These are phyloP conservation scores for Saitozyma sp. DNA, from an alignment of 768 basidiomycete species.

Conservation along the genomic window DNA sequence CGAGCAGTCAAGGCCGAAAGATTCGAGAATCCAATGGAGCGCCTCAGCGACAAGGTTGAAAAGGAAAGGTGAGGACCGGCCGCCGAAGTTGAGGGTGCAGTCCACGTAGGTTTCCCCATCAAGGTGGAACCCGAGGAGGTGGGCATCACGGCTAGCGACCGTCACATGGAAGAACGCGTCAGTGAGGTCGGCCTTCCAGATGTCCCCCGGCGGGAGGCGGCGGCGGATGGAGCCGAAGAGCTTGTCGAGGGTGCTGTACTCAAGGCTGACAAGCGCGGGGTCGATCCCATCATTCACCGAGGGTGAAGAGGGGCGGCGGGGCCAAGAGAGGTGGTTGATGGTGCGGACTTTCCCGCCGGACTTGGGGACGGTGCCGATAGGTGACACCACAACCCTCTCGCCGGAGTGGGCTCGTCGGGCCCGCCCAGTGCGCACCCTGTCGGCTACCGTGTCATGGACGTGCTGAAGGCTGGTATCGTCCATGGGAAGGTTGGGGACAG, in stretches of 20 bases:
- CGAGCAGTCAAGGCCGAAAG: constrained; percentile 4
- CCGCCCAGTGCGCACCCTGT: not conserved
- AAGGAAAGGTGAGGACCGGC: constrained; percentile 53
- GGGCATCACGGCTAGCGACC: constrained; percentile 48
- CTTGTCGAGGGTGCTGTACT: constrained; percentile 5
- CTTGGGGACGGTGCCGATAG: constrained; percentile 4
- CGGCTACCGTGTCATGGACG: not conserved
- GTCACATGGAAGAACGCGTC: constrained; percentile 55
- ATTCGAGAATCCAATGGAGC: constrained; percentile 50
- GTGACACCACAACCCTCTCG: constrained; percentile 1
- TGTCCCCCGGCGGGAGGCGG: too few relatives aligned
- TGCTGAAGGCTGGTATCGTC: not conserved
- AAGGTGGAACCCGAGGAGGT: constrained; percentile 53
- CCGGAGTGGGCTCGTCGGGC: not conserved
- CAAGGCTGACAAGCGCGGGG: constrained; percentile 2
- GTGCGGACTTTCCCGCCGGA: not conserved
- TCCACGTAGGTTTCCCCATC: constrained; percentile 43
- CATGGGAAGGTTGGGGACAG: constrained; percentile 7
- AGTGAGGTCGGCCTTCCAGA: constrained; percentile 55
- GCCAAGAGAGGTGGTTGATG: constrained; percentile 3
- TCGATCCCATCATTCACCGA: constrained; percentile 2
- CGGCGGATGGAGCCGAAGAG: too few relatives aligned
- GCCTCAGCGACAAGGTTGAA: constrained; percentile 56
- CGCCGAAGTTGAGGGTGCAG: constrained; percentile 52
- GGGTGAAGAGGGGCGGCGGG: not conserved